Conservation (phyloP, 1,284 basidiomycete genomes). For the Ganoderma meredithae region DNA sequence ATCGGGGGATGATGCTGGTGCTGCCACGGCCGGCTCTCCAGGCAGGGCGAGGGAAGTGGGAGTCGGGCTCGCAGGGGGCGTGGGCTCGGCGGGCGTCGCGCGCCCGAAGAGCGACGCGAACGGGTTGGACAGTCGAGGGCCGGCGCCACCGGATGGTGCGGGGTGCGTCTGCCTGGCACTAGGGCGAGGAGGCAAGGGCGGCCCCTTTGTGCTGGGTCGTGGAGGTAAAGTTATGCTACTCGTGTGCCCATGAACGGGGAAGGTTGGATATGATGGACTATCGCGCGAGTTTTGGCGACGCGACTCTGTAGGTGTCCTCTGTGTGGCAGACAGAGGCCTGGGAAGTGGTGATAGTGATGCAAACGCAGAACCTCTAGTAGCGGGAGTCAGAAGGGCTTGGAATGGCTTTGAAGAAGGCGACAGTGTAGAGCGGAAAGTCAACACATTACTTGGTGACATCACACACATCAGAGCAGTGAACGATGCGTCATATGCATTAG, state of each 20-base stretch:
- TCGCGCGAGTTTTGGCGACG: slow-evolving; percentile 24
- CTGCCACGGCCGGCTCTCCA: slow-evolving; percentile 32
- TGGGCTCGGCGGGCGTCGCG: slow-evolving; percentile 43
- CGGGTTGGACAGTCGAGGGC: slow-evolving; percentile 61
- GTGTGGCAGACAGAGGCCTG: slow-evolving; percentile 32
- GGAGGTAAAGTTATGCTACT: slow-evolving; percentile 73
- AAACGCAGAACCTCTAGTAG: slow-evolving; percentile 58
- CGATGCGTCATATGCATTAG: slow-evolving; percentile 9
- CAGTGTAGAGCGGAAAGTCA: slow-evolving; percentile 73
- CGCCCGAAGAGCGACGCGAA: slow-evolving; percentile 74
- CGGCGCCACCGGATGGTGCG: slow-evolving; percentile 9
- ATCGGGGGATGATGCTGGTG: slow-evolving; percentile 5
- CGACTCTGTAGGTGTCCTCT: slow-evolving; percentile 33
- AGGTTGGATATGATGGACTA: slow-evolving; percentile 57
- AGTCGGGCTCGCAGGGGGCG: slow-evolving; percentile 44
- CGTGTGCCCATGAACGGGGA: slow-evolving; percentile 55
- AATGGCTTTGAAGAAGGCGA: slow-evolving; percentile 68
- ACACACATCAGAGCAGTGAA: slow-evolving; percentile 21
- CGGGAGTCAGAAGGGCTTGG: slow-evolving; percentile 61
- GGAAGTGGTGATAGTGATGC: slow-evolving; percentile 59
- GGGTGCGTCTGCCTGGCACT: slow-evolving; percentile 34
- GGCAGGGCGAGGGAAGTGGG: slow-evolving; percentile 34
- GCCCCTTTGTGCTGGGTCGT: slow-evolving; percentile 55
- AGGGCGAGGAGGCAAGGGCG: slow-evolving; percentile 69
- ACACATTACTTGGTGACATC: slow-evolving; percentile 51